Evolutionary conservation across 352 stramenopile genomes (phyloP).

Genomic region (Aphanomyces astaci): DNA sequence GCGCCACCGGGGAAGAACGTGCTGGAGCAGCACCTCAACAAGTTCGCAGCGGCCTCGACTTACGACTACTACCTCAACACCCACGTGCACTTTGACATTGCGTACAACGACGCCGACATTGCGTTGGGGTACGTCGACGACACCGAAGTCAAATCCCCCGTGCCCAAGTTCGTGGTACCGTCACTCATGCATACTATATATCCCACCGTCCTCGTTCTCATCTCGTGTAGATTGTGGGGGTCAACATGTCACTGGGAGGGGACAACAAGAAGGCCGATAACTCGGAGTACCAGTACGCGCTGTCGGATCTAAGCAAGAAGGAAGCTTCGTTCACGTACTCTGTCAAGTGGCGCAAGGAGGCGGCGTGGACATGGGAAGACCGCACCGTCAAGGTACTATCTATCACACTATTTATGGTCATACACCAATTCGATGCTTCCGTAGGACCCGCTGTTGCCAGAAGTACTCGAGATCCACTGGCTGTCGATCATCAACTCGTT

Average conservation of each 20-base stretch:
- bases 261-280: not conserved
- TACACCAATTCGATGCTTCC: no score
- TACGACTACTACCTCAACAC: slow-evolving; percentile 89
- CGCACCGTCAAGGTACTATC: slow-evolving; percentile 73
- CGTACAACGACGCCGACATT: slow-evolving; percentile 83
- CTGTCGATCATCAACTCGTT: slow-evolving; percentile 98
- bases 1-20: slow-evolving; percentile 50
- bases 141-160: slow-evolving; percentile 17
- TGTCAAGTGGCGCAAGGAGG: slow-evolving; percentile 90
- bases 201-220: not conserved
- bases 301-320: slow-evolving; percentile 38
- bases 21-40: slow-evolving; percentile 12
- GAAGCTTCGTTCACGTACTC: slow-evolving; percentile 92
- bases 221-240: slow-evolving; percentile 46
- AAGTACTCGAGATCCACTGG: slow-evolving; percentile 93
- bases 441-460: slow-evolving; percentile 16
- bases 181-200: not conserved
- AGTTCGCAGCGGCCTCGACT: slow-evolving; percentile 9
- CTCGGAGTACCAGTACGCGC: slow-evolving; percentile 44
- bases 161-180: slow-evolving; percentile 21
- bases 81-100: slow-evolving; percentile 94
- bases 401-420: no score
- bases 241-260: slow-evolving; percentile 48
- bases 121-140: slow-evolving; percentile 77
- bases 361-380: slow-evolving; percentile 81